Evolutionary conservation across 768 basidiomycete genomes (phyloP).

Genomic region (Russula earlei): DNA sequence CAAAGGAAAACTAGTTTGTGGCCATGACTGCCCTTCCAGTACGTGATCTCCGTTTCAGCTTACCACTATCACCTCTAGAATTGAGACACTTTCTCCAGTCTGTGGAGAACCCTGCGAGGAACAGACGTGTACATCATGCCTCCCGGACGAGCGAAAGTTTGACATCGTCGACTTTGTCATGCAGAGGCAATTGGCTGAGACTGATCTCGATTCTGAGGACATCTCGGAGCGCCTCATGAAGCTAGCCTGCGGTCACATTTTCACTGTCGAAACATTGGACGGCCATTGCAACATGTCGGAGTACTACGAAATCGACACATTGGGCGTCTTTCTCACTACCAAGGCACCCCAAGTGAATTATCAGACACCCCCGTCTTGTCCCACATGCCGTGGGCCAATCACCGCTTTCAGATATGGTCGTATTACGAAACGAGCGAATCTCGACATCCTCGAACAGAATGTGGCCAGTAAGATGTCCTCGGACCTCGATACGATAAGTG

Average conservation of each 20-base stretch:
- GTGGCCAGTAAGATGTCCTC: slow-evolving; percentile 27
- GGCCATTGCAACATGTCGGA: slow-evolving; percentile 27
- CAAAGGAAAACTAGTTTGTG: slow-evolving; percentile 25
- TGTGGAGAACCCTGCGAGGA: slow-evolving; percentile 31
- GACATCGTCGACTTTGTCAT: slow-evolving; percentile 32
- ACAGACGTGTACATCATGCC: slow-evolving; percentile 29
- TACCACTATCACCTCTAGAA: neutral
- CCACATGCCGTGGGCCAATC: slow-evolving; percentile 30
- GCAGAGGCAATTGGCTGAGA: slow-evolving; percentile 24
- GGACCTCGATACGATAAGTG: slow-evolving; percentile 15
- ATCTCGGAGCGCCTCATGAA: slow-evolving; percentile 25
- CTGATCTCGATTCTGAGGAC: slow-evolving; percentile 24
- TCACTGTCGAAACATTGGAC: slow-evolving; percentile 34
- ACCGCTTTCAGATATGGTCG: slow-evolving; percentile 30
- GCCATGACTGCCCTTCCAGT: slow-evolving; percentile 33
- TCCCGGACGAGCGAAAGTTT: slow-evolving; percentile 19
- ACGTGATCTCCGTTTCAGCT: neutral
- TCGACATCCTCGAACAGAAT: slow-evolving; percentile 32
- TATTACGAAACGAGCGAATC: slow-evolving; percentile 28
- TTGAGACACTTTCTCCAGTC: slow-evolving; percentile 21
- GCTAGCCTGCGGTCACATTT: slow-evolving; percentile 30
- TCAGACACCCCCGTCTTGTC: slow-evolving; percentile 28
- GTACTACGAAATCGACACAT: slow-evolving; percentile 24
- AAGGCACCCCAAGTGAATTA: slow-evolving; percentile 26
- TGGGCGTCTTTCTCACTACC: slow-evolving; percentile 22